A percentile compares a stretch with the other conserved stretches of the same genome.
Conservation (phyloP, 108 stramenopile species). For the Stephanodiscus minutulus region DNA sequence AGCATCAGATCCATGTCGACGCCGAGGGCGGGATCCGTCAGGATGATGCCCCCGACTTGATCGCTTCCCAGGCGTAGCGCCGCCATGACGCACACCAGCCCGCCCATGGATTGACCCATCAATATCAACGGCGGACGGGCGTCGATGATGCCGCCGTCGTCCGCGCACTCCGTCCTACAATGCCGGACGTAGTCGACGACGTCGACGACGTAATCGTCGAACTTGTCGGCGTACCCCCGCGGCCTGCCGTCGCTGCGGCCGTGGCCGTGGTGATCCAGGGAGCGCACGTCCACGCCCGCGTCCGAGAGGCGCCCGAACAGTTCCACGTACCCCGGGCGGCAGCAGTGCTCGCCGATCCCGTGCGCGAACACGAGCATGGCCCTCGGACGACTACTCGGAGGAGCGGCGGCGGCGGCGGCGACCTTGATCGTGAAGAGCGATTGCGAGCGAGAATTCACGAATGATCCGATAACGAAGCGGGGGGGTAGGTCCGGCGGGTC, state of each 20-base stretch:
- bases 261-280: conserved; percentile 46
- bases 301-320: conserved; percentile 39
- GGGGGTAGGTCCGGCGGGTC: conserved; percentile 31
- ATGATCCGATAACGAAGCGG: conserved; percentile 13
- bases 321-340: conserved; percentile 29
- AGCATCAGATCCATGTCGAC: conserved; percentile 46
- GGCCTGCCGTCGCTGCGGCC: conserved; percentile 48
- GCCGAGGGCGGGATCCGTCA: conserved; percentile 39
- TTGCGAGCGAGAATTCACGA: conserved; percentile 40
- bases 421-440: conserved; percentile 33
- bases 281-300: conserved; percentile 44
- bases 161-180: conserved; percentile 7
- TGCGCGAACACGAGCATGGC: conserved; percentile 40
- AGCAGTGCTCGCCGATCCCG: conserved; percentile 46
- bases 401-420: too few relatives aligned
- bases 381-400: conserved; percentile 18
- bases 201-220: conserved; percentile 43
- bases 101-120: conserved; percentile 45
- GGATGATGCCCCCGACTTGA: conserved; percentile 25
- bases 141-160: conserved; percentile 18
- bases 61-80: conserved; percentile 21
- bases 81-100: conserved; percentile 27
- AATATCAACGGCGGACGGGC: conserved; percentile 28
- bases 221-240: conserved; percentile 36
- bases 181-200: conserved; percentile 18